Percentiles rank a stretch among this genome's conserved stretches.
These are phyloP conservation scores for Galerina marginata DNA, from an alignment of 768 basidiomycete species.

Conservation along the genomic window DNA sequence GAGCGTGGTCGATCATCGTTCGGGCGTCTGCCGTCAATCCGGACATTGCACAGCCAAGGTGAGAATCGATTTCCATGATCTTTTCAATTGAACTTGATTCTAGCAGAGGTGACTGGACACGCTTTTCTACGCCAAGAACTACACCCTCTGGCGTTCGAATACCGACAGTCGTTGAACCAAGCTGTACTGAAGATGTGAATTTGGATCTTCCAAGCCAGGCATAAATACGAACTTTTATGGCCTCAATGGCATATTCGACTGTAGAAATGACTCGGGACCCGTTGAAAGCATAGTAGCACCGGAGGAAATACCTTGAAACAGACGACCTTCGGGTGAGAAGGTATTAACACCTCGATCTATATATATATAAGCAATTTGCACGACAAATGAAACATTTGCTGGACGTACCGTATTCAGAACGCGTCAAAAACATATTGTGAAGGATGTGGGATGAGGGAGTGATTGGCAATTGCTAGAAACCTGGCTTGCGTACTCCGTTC, in stretches of 20 bases:
- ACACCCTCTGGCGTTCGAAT: constrained; percentile 91
- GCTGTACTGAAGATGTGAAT: constrained; percentile 49
- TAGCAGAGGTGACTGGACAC: constrained; percentile 94
- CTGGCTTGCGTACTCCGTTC: constrained; percentile 37
- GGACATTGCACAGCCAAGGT: constrained; percentile 98
- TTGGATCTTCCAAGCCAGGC: neutral
- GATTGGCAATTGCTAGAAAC: constrained; percentile 24
- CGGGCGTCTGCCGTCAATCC: constrained; percentile 96
- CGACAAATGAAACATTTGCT: neutral
- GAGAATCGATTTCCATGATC: constrained; percentile 98
- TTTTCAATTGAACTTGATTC: constrained; percentile 97
- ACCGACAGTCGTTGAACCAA: constrained; percentile 97
- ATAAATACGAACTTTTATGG: constrained; percentile 76
- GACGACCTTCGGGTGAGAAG: constrained; percentile 96
- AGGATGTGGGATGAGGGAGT: constrained; percentile 26
- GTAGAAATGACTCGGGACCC: constrained; percentile 22
- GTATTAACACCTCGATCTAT: constrained; percentile 97
- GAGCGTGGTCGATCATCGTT: constrained; percentile 99
- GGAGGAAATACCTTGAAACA: constrained; percentile 86
- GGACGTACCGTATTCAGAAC: constrained; percentile 87
- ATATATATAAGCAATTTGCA: constrained; percentile 1
- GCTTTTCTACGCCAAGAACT: constrained; percentile 96
- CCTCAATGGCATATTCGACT: constrained; percentile 99
- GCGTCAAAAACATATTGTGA: constrained; percentile 84
- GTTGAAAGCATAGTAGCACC: constrained; percentile 2